phyloP scores from a whole-genome alignment of 2,329 filamentous ascomycete genomes.

The Hypomyces rosellus region DNA sequence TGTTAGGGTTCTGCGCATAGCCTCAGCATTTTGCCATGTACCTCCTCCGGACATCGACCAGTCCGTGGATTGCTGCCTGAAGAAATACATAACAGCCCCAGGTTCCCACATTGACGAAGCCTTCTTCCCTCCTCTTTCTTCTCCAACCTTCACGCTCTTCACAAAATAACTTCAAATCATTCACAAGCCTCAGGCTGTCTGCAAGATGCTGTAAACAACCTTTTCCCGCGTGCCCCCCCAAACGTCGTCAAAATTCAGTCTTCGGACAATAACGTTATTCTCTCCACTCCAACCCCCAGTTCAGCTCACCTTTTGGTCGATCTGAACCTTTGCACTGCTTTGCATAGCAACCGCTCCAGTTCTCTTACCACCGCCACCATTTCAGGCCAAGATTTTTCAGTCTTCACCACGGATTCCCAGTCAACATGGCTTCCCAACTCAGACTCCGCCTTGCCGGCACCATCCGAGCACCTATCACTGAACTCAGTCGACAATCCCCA shows the following conservation, averaged over 20 bases:
- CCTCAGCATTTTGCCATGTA: slow-evolving; percentile 11
- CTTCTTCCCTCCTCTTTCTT: slow-evolving; percentile 25
- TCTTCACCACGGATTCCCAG: slow-evolving; percentile 78
- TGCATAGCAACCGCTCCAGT: slow-evolving; percentile 51
- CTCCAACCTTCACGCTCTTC: slow-evolving; percentile 23
- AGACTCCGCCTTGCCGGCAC: slow-evolving; percentile 56
- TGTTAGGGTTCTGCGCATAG: slow-evolving; percentile 5
- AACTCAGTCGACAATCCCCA: slow-evolving; percentile 45
- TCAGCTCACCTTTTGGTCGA: slow-evolving; percentile 54
- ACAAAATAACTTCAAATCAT: slow-evolving; percentile 26
- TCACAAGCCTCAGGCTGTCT: slow-evolving; percentile 32
- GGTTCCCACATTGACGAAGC: slow-evolving; percentile 17
- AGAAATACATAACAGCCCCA: slow-evolving; percentile 38
- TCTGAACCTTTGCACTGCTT: slow-evolving; percentile 62
- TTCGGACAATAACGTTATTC: slow-evolving; percentile 30
- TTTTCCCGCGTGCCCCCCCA: slow-evolving; percentile 30
- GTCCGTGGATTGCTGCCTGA: slow-evolving; percentile 37
- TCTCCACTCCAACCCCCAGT: slow-evolving; percentile 42
- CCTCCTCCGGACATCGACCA: slow-evolving; percentile 12
- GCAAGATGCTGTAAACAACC: slow-evolving; percentile 55
- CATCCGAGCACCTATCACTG: slow-evolving; percentile 51
- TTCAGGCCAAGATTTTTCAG: slow-evolving; percentile 59
- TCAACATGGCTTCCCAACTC: slow-evolving; percentile 76
- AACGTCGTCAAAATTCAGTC: slow-evolving; percentile 50
- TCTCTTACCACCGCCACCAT: slow-evolving; percentile 51